Base-by-base conservation (phyloP, 192 early-diverging fungal genomes). In the Gryganskiella cystojenkinii region DNA sequence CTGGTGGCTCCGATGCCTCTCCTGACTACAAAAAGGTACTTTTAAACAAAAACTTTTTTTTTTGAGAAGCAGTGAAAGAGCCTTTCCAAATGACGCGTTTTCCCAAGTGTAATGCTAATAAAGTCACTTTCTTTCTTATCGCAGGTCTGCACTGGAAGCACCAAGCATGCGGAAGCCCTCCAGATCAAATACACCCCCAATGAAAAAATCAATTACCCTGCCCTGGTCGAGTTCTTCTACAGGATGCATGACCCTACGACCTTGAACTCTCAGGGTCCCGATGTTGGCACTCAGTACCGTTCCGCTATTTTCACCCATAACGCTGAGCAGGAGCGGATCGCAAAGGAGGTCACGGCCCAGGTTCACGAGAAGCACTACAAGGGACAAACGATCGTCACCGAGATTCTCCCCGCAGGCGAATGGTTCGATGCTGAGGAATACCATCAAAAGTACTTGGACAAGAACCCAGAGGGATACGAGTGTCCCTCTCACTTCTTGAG, bases 181-280 rank as follows among this genome's bases (percentile, higher is more conserved):
- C 89, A 92, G 67, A 66, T 99, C 31, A 79, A 89, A 42, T 97
- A 90, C 70, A 88, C 92, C 57, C 91, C 93, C 3, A 65, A 80
- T 8, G 64, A 70, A 7, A 79, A 83, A n/a, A 76, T 95, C 28
- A 83, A 89, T 9, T 98, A 95, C 82, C 81, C 72, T n/a, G 83
- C 81, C 10, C 85, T 98, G 27, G 80, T 96, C 13, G 88, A 91
- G 47, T 91, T 92, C 67, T 97, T 97, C 73, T 96, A 92, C 83
- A 85, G 85, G 56, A 89, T 88, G 71, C 91, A 95, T 72, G 94
- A 98, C 70, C 94, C 97, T 3, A 97, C 95, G 2, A 95, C 92
- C 14, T 49, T 87, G n/a, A 92, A 95, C 79, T 81, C 87, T 1
- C 96, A 97, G 65, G 96, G 96, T 4, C 84, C 83, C 35, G 95